Conservation (phyloP, 176 grass and related monocot genomes). For the Raddia distichophylla region DNA sequence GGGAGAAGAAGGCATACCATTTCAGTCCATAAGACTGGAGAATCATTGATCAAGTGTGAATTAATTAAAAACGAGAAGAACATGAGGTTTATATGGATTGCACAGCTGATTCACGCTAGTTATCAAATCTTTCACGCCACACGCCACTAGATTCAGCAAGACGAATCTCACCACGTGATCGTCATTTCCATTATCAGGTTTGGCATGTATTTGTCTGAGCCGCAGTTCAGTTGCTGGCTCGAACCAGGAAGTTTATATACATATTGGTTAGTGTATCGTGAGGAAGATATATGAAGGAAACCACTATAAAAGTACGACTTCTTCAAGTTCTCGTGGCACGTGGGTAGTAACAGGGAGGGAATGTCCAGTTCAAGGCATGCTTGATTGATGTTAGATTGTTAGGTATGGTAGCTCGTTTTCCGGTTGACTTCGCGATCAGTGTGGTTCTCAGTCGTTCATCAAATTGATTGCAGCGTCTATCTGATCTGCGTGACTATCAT, state of each 20-base stretch:
- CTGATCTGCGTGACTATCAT: background rate
- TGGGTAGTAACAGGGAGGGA: background rate
- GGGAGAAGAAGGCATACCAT: background rate
- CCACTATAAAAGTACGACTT: background rate
- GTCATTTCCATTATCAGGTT: background rate
- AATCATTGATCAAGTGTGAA: slow-evolving; percentile 30
- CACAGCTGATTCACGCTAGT: background rate
- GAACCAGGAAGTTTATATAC: background rate
- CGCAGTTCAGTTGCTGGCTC: slow-evolving; percentile 6
- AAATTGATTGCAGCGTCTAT: slow-evolving; percentile 29
- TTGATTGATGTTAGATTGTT: slow-evolving; percentile 34
- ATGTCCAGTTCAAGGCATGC: slow-evolving; percentile 19
- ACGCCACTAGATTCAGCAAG: background rate
- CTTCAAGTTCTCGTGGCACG: background rate
- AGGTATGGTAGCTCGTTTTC: slow-evolving; percentile 43
- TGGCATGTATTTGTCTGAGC: background rate
- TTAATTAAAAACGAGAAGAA: slow-evolving; percentile 31
- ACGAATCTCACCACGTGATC: background rate
- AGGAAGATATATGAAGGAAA: background rate
- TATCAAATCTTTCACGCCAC: background rate
- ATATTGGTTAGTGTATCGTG: slow-evolving; percentile 13
- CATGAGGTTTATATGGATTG: background rate
- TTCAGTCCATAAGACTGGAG: background rate
- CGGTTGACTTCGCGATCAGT: slow-evolving; percentile 42
- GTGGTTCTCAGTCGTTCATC: slow-evolving; percentile 24